These are phyloP conservation scores for Aspergillus sp. DNA, from an alignment of 2,329 filamentous ascomycete species.

Conservation along the genomic window DNA sequence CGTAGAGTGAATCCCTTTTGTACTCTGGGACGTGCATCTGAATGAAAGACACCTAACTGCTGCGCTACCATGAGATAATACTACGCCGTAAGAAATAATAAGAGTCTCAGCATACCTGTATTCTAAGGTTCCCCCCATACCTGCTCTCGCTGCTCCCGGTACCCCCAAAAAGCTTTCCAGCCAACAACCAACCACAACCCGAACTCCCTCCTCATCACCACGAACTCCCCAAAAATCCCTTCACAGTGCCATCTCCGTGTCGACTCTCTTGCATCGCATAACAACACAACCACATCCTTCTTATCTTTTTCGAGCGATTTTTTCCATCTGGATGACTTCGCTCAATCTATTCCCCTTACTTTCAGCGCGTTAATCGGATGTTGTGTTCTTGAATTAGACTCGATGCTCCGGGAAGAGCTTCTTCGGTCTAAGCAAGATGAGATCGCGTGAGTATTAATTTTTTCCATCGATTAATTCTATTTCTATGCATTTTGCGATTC, in stretches of 20 bases:
- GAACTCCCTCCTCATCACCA: slow-evolving; percentile 22
- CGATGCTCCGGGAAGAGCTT: slow-evolving; percentile 52
- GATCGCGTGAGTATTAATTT: slow-evolving; percentile 49
- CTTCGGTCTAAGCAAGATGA: slow-evolving; percentile 52
- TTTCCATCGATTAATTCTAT: slow-evolving; percentile 27
- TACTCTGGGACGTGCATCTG: not conserved
- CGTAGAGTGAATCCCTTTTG: not conserved
- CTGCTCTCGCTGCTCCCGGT: slow-evolving; percentile 18
- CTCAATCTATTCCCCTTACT: slow-evolving; percentile 38
- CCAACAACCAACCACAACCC: slow-evolving; percentile 22
- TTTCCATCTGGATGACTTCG: slow-evolving; percentile 44
- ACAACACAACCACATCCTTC: slow-evolving; percentile 42
- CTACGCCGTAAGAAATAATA: not conserved
- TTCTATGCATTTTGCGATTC: slow-evolving; percentile 18
- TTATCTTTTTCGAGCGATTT: slow-evolving; percentile 47
- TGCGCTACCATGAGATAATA: not conserved
- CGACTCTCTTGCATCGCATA: slow-evolving; percentile 34
- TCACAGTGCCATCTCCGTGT: slow-evolving; percentile 30
- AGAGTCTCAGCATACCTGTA: slow-evolving; percentile 1
- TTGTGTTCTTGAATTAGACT: slow-evolving; percentile 48
- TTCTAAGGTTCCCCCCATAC: slow-evolving; percentile 5
- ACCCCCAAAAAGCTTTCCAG: slow-evolving; percentile 18
- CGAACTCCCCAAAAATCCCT: slow-evolving; percentile 34
- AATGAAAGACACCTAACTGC: not conserved
- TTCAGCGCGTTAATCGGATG: slow-evolving; percentile 52